These are phyloP conservation scores for Aspergillus indologenus DNA, from an alignment of 495 filamentous ascomycete species.

Conservation along the genomic window DNA sequence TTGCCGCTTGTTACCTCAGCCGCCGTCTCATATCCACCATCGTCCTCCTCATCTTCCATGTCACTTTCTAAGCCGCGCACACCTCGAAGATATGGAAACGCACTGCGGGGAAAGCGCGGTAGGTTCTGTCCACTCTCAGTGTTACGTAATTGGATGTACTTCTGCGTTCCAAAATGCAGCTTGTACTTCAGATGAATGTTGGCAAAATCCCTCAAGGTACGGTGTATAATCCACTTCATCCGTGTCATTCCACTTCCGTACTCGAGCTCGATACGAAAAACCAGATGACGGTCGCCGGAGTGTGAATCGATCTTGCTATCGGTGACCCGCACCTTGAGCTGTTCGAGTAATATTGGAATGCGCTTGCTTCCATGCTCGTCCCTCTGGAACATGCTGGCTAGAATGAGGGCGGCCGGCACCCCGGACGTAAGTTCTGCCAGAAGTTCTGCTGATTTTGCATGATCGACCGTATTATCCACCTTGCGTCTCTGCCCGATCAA, in stretches of 20 bases:
- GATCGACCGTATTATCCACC: slow-evolving; percentile 79
- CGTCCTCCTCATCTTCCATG: slow-evolving; percentile 80
- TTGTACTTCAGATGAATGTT: slow-evolving; percentile 94
- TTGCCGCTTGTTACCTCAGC: slow-evolving; percentile 56
- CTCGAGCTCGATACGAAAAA: slow-evolving; percentile 90
- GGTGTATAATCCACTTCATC: slow-evolving; percentile 95
- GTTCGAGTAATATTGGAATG: slow-evolving; percentile 91
- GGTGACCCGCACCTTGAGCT: slow-evolving; percentile 82
- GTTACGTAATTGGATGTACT: slow-evolving; percentile 62
- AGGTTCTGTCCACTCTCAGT: slow-evolving; percentile 56
- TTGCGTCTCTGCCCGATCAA: slow-evolving; percentile 75
- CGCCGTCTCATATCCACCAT: slow-evolving; percentile 55
- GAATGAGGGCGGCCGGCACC: slow-evolving; percentile 83
- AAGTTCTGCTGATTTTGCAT: slow-evolving; percentile 91
- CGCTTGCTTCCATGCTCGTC: slow-evolving; percentile 94
- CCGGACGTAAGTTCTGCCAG: slow-evolving; percentile 93
- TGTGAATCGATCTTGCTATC: slow-evolving; percentile 68
- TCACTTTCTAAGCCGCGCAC: slow-evolving; percentile 75
- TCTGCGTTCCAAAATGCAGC: slow-evolving; percentile 73
- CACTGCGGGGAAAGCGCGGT: slow-evolving; percentile 82
- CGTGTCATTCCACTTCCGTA: slow-evolving; percentile 93
- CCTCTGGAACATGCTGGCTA: slow-evolving; percentile 95
- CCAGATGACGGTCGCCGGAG: slow-evolving; percentile 72
- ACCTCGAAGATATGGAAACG: slow-evolving; percentile 87
- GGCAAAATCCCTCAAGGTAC: slow-evolving; percentile 82